A percentile compares a stretch with the other conserved stretches of the same genome.
Conservation (phyloP, 1,139 yeast genomes). For the Suhomyces terraborum region DNA sequence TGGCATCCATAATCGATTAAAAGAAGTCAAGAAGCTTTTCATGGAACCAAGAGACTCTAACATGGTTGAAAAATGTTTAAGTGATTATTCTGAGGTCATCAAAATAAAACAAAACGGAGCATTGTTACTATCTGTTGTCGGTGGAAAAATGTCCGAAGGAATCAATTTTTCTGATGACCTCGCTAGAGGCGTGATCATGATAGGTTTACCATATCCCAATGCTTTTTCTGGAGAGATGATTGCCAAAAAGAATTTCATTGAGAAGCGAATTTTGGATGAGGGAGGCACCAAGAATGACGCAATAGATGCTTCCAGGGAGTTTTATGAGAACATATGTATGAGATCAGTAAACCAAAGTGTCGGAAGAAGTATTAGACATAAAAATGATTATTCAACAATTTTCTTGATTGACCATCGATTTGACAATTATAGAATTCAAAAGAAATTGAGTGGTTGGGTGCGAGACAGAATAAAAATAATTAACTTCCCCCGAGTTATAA, state of each 20-base stretch:
- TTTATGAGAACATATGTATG: conserved; percentile 87
- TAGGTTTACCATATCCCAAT: conserved; percentile 91
- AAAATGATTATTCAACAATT: conserved; percentile 76
- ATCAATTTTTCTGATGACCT: conserved; percentile 85
- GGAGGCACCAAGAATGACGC: conserved; percentile 51
- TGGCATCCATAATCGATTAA: conserved; percentile 35
- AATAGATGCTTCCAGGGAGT: conserved; percentile 51
- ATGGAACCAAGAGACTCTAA: conserved; percentile 54
- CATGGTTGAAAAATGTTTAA: conserved; percentile 48
- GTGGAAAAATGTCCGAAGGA: conserved; percentile 94
- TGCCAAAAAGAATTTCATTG: conserved; percentile 70
- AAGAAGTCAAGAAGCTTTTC: conserved; percentile 47
- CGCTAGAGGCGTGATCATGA: conserved; percentile 85
- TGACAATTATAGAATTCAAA: conserved; percentile 46
- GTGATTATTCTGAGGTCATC: conserved; percentile 49
- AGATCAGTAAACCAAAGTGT: conserved; percentile 90
- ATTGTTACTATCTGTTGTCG: conserved; percentile 79
- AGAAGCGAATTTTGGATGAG: conserved; percentile 36
- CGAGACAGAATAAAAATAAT: conserved; percentile 36
- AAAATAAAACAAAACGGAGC: conserved; percentile 52
- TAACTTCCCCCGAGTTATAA: conserved; percentile 17
- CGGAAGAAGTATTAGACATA: conserved; percentile 89
- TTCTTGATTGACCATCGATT: conserved; percentile 72
- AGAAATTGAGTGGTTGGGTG: conserved; percentile 81
- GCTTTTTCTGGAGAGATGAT: conserved; percentile 79